Conservation (phyloP, 371 early-diverging fungal genomes). For the Mortierella sp. region DNA sequence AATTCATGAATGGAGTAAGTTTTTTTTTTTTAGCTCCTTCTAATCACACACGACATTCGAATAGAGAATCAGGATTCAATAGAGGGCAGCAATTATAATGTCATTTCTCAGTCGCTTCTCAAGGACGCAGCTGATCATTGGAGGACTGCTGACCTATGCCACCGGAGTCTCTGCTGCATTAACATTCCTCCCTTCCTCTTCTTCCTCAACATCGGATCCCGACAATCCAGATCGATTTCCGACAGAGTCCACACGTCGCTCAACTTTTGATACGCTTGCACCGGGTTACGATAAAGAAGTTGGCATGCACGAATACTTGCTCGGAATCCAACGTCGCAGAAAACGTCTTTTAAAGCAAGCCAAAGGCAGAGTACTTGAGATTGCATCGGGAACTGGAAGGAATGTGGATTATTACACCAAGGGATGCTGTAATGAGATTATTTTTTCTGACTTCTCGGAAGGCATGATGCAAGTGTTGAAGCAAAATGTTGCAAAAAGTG, state of each 20-base stretch:
- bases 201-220: background rate
- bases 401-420: constrained; percentile 51
- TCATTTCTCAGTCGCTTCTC: constrained; percentile 51
- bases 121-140: constrained; percentile 49
- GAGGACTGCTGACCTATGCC: constrained; percentile 50
- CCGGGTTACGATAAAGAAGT: constrained; percentile 47
- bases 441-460: constrained; percentile 55
- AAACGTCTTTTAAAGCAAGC: constrained; percentile 46
- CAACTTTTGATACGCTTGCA: constrained; percentile 46
- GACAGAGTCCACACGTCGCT: constrained; percentile 31
- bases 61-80: background rate
- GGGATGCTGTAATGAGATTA: constrained; percentile 52
- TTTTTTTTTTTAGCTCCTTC: constrained; percentile 2
- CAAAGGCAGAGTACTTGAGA: constrained; percentile 43
- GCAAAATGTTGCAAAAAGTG: constrained; percentile 41
- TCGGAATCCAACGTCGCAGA: constrained; percentile 54
- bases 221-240: constrained; percentile 31
- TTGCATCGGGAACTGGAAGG: constrained; percentile 51
- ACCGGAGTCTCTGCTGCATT: constrained; percentile 49
- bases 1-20: background rate
- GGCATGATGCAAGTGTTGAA: constrained; percentile 54
- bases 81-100: constrained; percentile 13
- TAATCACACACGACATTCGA: background rate
- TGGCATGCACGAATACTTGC: constrained; percentile 37
- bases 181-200: constrained; percentile 41